Base-by-base conservation (phyloP, 371 early-diverging fungal genomes). In the Mucor ambiguus region DNA sequence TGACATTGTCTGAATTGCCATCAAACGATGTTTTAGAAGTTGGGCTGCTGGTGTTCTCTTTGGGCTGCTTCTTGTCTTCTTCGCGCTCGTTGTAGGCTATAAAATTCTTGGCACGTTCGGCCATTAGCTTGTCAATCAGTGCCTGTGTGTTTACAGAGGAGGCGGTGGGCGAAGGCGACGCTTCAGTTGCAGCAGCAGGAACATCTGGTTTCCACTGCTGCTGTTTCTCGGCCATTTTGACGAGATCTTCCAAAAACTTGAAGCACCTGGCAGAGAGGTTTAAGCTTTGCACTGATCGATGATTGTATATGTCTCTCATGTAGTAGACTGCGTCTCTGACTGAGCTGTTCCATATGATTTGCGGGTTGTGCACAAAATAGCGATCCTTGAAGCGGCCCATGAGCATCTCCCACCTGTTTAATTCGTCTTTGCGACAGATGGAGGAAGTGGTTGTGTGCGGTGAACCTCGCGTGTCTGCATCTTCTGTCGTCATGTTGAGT, bases 111-210 rank as follows among this genome's bases (percentile, higher is more conserved):
- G 75, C 66, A 24, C 77, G 60, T 38, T 89, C 88, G 1, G 67
- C 46, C 11, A 91, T 58, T 2, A 91, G 73, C 33, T 80, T 75
- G 24, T 77, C 66, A 14, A 91, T 77, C 58, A 91, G 63, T 11
- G 82, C 81, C 6, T 84, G 66, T 0, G 85, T 78, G 18, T 75
- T 63, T 6, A 29, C 49, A 22, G 58, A 66, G 3, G 52, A 52
- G 1, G 14, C 10, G 16, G 52, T 6, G n/a, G 78, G 10, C 37
- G 54, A 28, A 70, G 63, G 11, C 7, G 58, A 7, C 1, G 58
- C 0, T 58, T 14, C 35, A 1, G 58, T 18, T 20, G 28, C 64
- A 10, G 37, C 65, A 10, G 37, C 18, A 3, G 67, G 61, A 22
- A 62, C 60, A 55, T 63, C 62, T 14, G 44, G 64, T 20, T 72